Evolutionary conservation across 192 early-diverging fungal genomes (phyloP).

Genomic region (Rhizophagus clarus): DNA sequence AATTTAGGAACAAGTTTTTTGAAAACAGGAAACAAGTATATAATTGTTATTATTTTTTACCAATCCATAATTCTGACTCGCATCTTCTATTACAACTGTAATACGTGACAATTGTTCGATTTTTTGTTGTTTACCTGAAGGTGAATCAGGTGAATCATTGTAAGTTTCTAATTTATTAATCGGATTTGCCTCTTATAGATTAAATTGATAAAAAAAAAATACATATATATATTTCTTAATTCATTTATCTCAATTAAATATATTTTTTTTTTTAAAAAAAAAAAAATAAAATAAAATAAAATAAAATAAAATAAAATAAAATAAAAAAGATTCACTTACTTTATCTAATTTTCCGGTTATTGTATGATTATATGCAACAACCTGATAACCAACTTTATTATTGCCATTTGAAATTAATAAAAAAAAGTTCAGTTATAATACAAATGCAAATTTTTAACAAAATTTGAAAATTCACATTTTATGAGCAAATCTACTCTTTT

Average conservation of each 20-base stretch:
- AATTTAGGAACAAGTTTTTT: not conserved
- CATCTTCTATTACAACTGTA: constrained; percentile 61
- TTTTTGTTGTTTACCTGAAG: constrained; percentile 20
- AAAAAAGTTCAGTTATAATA: not conserved
- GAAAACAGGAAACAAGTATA: constrained; percentile 8
- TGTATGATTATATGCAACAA: constrained; percentile 56
- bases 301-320: too few relatives aligned
- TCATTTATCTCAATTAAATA: not conserved
- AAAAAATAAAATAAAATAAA: too few relatives aligned
- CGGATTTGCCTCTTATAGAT: constrained; percentile 41
- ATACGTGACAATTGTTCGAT: constrained; percentile 60
- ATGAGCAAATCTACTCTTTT: constrained; percentile 48
- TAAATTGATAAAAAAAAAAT: not conserved
- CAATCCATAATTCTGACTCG: constrained; percentile 55
- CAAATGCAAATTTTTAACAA: not conserved
- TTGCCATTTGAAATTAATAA: not conserved
- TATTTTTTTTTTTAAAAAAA: constrained; percentile 4
- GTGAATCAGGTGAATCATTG: not conserved
- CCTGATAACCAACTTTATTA: constrained; percentile 57
- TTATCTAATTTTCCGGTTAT: constrained; percentile 50
- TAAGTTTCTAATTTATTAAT: constrained; percentile 40
- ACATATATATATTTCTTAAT: too few relatives aligned
- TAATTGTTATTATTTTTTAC: constrained; percentile 37
- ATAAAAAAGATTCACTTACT: constrained; percentile 14
- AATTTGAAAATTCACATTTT: constrained; percentile 40